Base-by-base conservation (phyloP, 129 eudicot genomes). In the Rutidosis leptorrhynchoides region DNA sequence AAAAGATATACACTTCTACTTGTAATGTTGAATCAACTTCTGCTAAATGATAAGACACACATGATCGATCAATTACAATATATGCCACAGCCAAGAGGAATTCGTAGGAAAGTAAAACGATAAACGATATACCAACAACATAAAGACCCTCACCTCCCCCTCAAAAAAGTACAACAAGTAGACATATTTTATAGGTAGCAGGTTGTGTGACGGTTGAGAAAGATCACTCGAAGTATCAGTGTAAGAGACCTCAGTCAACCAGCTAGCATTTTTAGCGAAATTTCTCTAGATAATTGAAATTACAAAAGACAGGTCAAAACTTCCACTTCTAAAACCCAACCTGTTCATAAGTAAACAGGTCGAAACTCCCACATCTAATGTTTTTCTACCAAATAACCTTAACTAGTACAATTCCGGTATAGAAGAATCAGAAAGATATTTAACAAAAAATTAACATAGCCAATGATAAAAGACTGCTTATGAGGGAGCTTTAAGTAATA, bases 401-500 rank as follows among this genome's bases (percentile, higher is more conserved):
- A 23, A 59, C 32, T 12, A 59, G 33, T 23, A 64, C 22, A 63
- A 16, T 20, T 22, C 23, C 21, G 7, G 35, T 33, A 32, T 21
- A 19, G 16, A 28, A 58, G 58, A 28, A 28, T 42, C 58, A 67
- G 29, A 21, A 14, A 48, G 27, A 42, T n/a, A 55, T 52, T 6
- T 35, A 21, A 45, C 42, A 70, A 21, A 19, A 19, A 22, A 28
- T 23, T n/a, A 24, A 28, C 32, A 26, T 59, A 54, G 27, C n/a
- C 46, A 10, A 16, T 25, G 2, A 42, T 33, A 42, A 43, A 42
- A 58, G 30, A 69, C 53, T 57, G 64, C 45, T 29, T 25, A 40
- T 1, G 5, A 27, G 63, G 40, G 40, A 69, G 59, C 45, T 64
- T 67, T 28, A 48, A 14, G 17, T 43, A 58, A 28, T 42, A 45